A percentile compares a stretch with the other conserved stretches of the same genome.
phyloP scores from a whole-genome alignment of 257 asterid genomes.

The Penstemon davidsonii region DNA sequence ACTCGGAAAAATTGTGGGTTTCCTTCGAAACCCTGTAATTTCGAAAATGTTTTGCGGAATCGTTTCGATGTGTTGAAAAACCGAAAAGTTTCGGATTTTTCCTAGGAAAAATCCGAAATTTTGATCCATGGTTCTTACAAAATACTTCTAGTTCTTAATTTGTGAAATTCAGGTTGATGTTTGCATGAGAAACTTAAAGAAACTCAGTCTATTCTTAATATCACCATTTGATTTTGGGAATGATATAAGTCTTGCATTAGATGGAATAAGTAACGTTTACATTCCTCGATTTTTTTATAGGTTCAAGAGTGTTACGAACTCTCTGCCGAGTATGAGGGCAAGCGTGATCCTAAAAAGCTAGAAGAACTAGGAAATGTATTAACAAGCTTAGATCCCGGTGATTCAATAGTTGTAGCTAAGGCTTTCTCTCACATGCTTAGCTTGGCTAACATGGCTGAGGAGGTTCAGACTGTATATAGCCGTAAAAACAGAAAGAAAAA shows the following conservation, averaged over 20 bases:
- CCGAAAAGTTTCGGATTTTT: no score
- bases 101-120: no score
- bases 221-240: background rate
- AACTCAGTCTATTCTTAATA: background rate
- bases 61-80: no score
- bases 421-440: constrained; percentile 67
- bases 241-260: background rate
- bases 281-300: constrained; percentile 22
- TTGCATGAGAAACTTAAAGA: no score
- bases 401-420: constrained; percentile 57
- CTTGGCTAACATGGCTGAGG: constrained; percentile 73
- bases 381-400: constrained; percentile 61
- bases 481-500: constrained; percentile 51
- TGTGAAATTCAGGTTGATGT: no score
- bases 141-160: no score
- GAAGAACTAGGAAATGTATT: constrained; percentile 58
- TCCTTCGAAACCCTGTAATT: no score
- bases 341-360: constrained; percentile 49
- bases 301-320: constrained; percentile 65
- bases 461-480: constrained; percentile 58
- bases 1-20: no score
- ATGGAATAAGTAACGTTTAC: background rate
- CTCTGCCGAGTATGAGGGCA: constrained; percentile 58
- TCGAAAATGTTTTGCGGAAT: no score
- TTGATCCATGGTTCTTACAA: no score